phyloP scores from a whole-genome alignment of 345 rosid species.

The Zanthoxylum bungeanum region DNA sequence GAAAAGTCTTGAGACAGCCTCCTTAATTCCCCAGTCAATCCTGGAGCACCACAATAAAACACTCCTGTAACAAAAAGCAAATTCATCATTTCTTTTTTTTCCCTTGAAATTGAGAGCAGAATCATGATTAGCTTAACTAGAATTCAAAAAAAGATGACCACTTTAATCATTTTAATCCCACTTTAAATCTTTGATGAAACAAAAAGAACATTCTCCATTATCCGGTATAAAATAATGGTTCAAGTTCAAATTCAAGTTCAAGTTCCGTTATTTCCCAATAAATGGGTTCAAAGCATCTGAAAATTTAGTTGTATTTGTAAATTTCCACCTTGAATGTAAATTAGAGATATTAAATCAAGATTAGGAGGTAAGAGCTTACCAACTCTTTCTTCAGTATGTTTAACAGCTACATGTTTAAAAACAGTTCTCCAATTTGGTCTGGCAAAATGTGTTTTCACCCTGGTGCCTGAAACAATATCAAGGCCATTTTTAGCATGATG shows the following conservation, averaged over 20 bases:
- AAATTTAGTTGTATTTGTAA: neutral
- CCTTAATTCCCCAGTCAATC: constrained; percentile 51
- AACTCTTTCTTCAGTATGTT: constrained; percentile 54
- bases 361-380: constrained; percentile 37
- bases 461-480: constrained; percentile 65
- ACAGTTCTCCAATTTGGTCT: constrained; percentile 69
- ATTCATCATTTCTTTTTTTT: neutral
- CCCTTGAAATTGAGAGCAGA: no score
- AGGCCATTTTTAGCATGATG: constrained; percentile 73
- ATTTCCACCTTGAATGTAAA: neutral
- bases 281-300: no score
- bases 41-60: constrained; percentile 69
- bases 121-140: neutral
- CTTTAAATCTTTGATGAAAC: neutral
- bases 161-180: neutral
- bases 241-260: no score
- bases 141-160: neutral
- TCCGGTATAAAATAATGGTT: neutral
- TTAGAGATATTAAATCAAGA: neutral
- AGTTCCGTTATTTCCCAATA: no score
- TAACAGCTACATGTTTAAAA: constrained; percentile 62
- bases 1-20: constrained; percentile 66
- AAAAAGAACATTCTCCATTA: neutral
- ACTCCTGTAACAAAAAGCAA: constrained; percentile 40
- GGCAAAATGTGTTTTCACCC: constrained; percentile 62